These are phyloP conservation scores for Colletotrichum coccodes DNA, from an alignment of 2,329 filamentous ascomycete genomes.

Conservation along the genomic window DNA sequence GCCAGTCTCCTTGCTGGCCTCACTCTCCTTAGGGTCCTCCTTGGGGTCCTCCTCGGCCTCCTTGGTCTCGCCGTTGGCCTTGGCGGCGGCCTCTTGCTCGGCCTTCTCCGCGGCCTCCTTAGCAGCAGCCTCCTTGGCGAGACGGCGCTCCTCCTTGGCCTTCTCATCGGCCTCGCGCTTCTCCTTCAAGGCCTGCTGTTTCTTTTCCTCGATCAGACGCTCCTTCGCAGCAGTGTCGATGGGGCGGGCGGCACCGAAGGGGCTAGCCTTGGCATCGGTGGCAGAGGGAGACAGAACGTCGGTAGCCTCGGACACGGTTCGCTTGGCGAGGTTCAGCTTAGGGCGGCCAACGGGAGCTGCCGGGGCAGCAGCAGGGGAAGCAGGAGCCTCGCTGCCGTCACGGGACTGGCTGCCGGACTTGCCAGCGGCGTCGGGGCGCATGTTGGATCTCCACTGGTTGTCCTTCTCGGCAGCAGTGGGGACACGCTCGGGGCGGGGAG, in stretches of 20 bases:
- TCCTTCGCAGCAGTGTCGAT: constrained; percentile 94
- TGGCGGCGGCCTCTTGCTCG: constrained; percentile 45
- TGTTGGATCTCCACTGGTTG: constrained; percentile 90
- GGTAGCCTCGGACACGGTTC: constrained; percentile 82
- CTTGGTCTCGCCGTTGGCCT: constrained; percentile 46
- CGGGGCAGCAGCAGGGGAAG: constrained; percentile 71
- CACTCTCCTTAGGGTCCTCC: constrained; percentile 41
- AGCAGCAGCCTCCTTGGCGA: constrained; percentile 73
- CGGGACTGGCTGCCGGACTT: constrained; percentile 72
- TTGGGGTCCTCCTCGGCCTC: constrained; percentile 34
- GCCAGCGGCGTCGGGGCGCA: constrained; percentile 82
- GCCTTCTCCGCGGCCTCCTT: constrained; percentile 65
- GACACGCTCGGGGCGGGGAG: constrained; percentile 70
- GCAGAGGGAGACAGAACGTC: constrained; percentile 61
- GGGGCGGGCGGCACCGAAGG: constrained; percentile 91
- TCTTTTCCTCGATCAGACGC: constrained; percentile 90
- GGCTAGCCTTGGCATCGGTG: constrained; percentile 85
- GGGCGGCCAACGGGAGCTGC: constrained; percentile 73
- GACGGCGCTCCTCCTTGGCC: constrained; percentile 77
- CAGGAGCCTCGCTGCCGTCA: constrained; percentile 79
- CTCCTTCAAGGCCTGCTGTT: constrained; percentile 76
- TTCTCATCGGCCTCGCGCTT: constrained; percentile 92
- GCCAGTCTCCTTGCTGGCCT: constrained; percentile 43
- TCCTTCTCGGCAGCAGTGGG: constrained; percentile 93
- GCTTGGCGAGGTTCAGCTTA: constrained; percentile 87